Evolutionary conservation across 2,329 filamentous ascomycete genomes (phyloP).

Genomic region (Tolypocladium tundrense): DNA sequence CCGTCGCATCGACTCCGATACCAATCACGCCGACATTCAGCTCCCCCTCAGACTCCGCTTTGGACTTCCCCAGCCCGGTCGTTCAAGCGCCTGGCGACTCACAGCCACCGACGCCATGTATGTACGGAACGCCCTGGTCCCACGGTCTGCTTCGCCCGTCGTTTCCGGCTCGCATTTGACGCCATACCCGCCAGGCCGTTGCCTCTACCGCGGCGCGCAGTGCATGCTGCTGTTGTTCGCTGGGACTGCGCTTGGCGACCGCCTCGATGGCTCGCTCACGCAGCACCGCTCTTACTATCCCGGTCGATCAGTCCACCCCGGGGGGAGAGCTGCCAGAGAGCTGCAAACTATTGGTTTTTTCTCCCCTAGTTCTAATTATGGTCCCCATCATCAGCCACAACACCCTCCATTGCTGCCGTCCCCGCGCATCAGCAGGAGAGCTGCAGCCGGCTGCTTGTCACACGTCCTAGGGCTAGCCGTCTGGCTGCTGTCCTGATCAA

Average conservation of each 20-base stretch:
- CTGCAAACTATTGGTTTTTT: not conserved
- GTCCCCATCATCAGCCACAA: not conserved
- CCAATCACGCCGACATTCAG: constrained; percentile 4
- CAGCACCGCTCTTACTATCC: not conserved
- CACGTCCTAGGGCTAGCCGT: not conserved
- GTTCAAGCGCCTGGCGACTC: constrained; percentile 2
- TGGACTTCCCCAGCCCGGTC: not conserved
- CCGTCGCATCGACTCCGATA: constrained; percentile 9
- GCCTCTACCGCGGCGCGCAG: not conserved
- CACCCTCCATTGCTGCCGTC: not conserved
- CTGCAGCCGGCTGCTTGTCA: not conserved
- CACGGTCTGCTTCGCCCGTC: not conserved
- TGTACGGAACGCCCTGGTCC: not conserved
- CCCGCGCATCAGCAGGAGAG: not conserved
- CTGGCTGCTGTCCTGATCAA: not conserved
- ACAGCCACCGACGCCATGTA: constrained; percentile 6
- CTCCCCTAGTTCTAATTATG: constrained; percentile 1
- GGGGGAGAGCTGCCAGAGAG: not conserved
- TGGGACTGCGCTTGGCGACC: not conserved
- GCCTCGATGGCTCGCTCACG: not conserved
- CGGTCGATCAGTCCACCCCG: not conserved
- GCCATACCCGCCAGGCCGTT: constrained; percentile 6
- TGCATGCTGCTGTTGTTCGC: not conserved
- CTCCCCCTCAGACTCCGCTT: constrained; percentile 1
- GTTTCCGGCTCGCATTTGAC: constrained; percentile 4